Evolutionary conservation across 148 eudicot species (phyloP).

Genomic region (Polygonum aviculare): DNA sequence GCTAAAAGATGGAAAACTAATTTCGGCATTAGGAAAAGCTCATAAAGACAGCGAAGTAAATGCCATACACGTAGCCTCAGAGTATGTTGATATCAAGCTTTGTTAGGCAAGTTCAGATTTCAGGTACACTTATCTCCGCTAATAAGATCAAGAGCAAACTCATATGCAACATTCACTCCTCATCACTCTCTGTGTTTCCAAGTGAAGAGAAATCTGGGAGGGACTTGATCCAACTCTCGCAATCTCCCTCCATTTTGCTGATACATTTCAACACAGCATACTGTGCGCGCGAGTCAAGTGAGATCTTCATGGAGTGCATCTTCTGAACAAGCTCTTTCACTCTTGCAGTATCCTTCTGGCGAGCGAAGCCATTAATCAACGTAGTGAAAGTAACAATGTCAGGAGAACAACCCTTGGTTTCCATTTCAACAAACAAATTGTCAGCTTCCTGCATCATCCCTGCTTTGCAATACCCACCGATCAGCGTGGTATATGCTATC

Average conservation of each 20-base stretch:
- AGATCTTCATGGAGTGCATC: background rate
- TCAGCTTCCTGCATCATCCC: slow-evolving; percentile 43
- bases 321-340: too few species aligned
- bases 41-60: too few species aligned
- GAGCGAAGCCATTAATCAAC: slow-evolving; percentile 35
- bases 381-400: slow-evolving; percentile 52
- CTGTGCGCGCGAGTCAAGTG: background rate
- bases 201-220: background rate
- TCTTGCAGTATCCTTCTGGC: too few species aligned
- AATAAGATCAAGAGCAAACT: too few species aligned
- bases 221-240: background rate
- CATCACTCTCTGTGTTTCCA: background rate
- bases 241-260: background rate
- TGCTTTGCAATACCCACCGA: slow-evolving; percentile 17
- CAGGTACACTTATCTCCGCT: too few species aligned
- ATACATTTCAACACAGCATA: background rate
- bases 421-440: slow-evolving; percentile 63
- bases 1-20: too few species aligned
- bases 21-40: too few species aligned
- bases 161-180: background rate
- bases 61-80: too few species aligned
- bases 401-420: slow-evolving; percentile 31
- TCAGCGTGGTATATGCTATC: slow-evolving; percentile 16
- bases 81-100: too few species aligned
- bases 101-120: too few species aligned